Conservation (phyloP, 139 green algal genomes). For the Nannochloris sp. region DNA sequence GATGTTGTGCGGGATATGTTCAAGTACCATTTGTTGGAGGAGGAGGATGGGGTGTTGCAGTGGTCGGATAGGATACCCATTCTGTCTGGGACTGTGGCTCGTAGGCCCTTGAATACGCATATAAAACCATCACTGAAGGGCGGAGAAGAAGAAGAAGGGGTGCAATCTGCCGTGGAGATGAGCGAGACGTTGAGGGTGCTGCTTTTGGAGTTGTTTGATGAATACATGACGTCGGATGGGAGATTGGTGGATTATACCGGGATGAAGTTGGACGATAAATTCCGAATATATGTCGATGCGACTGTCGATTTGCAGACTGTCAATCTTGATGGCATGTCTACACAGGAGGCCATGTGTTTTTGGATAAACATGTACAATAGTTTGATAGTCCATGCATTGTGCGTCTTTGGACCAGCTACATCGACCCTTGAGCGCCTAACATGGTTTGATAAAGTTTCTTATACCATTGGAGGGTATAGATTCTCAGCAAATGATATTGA, state of each 20-base stretch:
- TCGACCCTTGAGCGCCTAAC: slow-evolving; percentile 14
- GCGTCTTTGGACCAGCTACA: slow-evolving; percentile 22
- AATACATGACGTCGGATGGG: slow-evolving; percentile 52
- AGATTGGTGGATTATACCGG: slow-evolving; percentile 54
- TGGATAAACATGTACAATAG: slow-evolving; percentile 93
- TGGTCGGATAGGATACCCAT: no score
- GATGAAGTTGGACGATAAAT: slow-evolving; percentile 46
- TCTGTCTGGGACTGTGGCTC: no score
- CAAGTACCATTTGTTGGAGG: slow-evolving; percentile 8
- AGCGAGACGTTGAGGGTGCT: slow-evolving; percentile 39
- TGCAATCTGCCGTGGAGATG: slow-evolving; percentile 26
- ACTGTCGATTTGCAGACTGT: slow-evolving; percentile 67
- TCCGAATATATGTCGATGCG: slow-evolving; percentile 50
- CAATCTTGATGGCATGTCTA: slow-evolving; percentile 44
- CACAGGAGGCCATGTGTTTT: slow-evolving; percentile 56
- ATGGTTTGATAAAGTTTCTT: slow-evolving; percentile 39
- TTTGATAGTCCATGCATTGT: slow-evolving; percentile 72
- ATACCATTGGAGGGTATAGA: slow-evolving; percentile 60
- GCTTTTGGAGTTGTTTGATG: slow-evolving; percentile 72
- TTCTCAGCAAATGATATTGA: slow-evolving; percentile 86
- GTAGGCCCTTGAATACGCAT: no score
- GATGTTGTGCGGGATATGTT: not conserved
- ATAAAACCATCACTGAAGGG: no score
- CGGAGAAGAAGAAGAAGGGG: no score
- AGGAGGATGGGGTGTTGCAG: slow-evolving; percentile 17